These are phyloP conservation scores for Tulasnella sp. DNA, from an alignment of 768 basidiomycete genomes.

Conservation along the genomic window DNA sequence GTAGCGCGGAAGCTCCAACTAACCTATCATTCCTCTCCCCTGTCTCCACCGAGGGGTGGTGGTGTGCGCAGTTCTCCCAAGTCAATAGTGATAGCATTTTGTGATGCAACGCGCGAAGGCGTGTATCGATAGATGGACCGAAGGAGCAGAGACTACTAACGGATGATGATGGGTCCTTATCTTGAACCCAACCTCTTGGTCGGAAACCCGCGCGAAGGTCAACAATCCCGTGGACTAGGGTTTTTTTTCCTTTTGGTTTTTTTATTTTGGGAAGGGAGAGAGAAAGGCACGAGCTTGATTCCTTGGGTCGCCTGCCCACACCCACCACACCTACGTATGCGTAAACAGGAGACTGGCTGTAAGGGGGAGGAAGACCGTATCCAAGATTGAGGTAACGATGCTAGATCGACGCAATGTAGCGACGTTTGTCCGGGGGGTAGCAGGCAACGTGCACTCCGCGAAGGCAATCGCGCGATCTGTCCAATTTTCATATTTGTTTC, in stretches of 20 bases:
- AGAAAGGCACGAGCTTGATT: neutral
- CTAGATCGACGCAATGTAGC: neutral
- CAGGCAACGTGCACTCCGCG: neutral
- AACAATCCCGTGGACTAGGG: neutral
- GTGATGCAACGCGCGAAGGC: neutral
- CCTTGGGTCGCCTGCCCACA: neutral
- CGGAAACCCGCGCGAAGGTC: constrained; percentile 2
- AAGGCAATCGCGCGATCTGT: neutral
- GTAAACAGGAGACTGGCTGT: neutral
- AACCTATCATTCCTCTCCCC: neutral
- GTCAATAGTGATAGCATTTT: neutral
- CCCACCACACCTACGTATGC: neutral
- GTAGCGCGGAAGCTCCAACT: neutral
- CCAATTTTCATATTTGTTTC: neutral
- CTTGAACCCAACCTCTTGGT: neutral
- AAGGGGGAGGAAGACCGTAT: neutral
- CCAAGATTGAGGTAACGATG: neutral
- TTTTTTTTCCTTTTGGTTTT: neutral
- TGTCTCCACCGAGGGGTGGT: neutral
- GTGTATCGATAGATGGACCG: constrained; percentile 1
- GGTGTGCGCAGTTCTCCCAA: neutral
- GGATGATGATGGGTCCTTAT: neutral
- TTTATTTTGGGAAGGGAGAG: neutral
- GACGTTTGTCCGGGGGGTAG: neutral
- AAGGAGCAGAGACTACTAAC: neutral